Percentiles rank a stretch among this genome's conserved stretches.
Conservation (phyloP, 2,329 filamentous ascomycete genomes). For the Teratosphaeria gauchensis region DNA sequence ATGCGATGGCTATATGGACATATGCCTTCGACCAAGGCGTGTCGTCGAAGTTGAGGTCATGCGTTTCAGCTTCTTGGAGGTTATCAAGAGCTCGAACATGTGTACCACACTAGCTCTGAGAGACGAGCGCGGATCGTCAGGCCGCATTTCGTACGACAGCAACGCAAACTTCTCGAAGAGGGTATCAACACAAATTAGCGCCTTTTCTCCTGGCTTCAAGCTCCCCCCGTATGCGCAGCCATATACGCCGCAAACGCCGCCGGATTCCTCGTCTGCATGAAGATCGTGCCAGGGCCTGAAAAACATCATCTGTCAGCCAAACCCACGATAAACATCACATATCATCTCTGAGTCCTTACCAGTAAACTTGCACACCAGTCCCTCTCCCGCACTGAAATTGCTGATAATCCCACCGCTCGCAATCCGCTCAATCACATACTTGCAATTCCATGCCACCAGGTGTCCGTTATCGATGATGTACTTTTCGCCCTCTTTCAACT, state of each 20-base stretch:
- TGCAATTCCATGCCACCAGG: constrained; percentile 91
- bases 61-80: too few species aligned
- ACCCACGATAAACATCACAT: background rate
- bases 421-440: constrained; percentile 83
- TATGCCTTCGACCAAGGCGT: too few species aligned
- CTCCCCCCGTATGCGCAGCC: constrained; percentile 23
- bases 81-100: too few species aligned
- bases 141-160: too few species aligned
- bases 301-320: background rate
- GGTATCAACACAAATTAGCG: too few species aligned
- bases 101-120: too few species aligned
- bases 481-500: constrained; percentile 58
- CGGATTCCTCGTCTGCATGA: constrained; percentile 25
- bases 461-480: constrained; percentile 59
- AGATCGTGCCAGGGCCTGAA: background rate
- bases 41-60: too few species aligned
- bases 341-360: too few species aligned
- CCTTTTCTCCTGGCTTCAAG: too few species aligned
- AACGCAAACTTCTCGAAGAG: too few species aligned
- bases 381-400: constrained; percentile 66
- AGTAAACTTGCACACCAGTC: constrained; percentile 49
- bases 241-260: constrained; percentile 50
- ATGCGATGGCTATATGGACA: too few species aligned
- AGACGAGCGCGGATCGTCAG: too few species aligned
- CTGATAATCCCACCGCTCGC: constrained; percentile 85